These are phyloP conservation scores for Chlamydomonas reinhardtii DNA, from an alignment of 163 green algal species.

Conservation along the genomic window DNA sequence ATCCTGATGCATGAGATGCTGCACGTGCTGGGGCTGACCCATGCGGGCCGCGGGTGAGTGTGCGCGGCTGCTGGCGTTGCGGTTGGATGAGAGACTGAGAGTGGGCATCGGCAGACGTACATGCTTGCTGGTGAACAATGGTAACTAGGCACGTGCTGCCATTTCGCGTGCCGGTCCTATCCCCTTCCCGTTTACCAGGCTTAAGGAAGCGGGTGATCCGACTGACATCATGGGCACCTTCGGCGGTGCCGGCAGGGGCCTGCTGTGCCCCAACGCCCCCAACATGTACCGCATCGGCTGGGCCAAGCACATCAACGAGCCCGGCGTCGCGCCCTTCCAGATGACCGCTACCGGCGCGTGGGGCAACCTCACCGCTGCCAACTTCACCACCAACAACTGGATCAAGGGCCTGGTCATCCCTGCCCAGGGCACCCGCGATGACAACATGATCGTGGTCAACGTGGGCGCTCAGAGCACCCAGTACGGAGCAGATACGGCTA, in stretches of 20 bases:
- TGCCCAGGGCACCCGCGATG: not conserved
- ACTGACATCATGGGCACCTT: slow-evolving; percentile 32
- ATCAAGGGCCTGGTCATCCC: not conserved
- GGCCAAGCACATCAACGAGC: not conserved
- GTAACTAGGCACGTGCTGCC: too few species aligned
- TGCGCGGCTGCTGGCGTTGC: too few species aligned
- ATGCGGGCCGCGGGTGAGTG: too few species aligned
- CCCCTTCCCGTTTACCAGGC: not conserved
- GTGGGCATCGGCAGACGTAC: not conserved
- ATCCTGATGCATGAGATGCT: too few species aligned
- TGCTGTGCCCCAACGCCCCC: slow-evolving; percentile 10
- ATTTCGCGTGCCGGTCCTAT: too few species aligned
- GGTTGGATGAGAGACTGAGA: not conserved
- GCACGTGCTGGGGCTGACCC: not conserved
- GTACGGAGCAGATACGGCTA: not conserved
- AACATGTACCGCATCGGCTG: slow-evolving; percentile 34
- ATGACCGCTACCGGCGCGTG: not conserved
- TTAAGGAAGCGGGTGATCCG: not conserved
- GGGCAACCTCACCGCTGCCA: slow-evolving; percentile 7
- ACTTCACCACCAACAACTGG: not conserved
- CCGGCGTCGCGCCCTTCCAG: too few species aligned
- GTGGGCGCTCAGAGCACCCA: not conserved
- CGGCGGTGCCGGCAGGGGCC: not conserved
- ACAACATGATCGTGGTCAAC: slow-evolving; percentile 1
- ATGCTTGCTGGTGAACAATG: too few species aligned